Evolutionary conservation across 2,329 filamentous ascomycete species (phyloP), one percentile per base, ranked within the genome.

Genomic region (Sphaerostilbella broomeana): DNA sequence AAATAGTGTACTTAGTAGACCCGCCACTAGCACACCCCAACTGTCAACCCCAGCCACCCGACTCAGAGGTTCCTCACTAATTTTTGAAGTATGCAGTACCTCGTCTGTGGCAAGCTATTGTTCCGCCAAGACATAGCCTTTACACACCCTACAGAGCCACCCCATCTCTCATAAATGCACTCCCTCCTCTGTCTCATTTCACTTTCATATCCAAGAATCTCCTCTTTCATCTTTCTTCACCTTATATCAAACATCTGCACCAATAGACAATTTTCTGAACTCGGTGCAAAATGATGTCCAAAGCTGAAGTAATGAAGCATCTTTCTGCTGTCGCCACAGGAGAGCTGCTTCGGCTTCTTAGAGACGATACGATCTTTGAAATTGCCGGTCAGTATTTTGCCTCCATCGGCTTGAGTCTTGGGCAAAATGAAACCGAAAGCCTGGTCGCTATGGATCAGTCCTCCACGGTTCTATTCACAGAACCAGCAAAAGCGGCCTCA

Each of bases 301-400:
- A 43, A 42, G 39, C 40, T n/a, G 43, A 49, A 18, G 19, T 51
- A 8, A 27, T 50, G 37, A 44, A 43, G 18, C 45, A 39, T 13
- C 26, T 53, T 26, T 46, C 45, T 3, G 25, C 33, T 17, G 27
- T 52, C 15, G 22, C 42, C 11, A 36, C 42, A 11, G 28, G 47
- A 2, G 45, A 49, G 13, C 39, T 54, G 7, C 46, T 54, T 16
- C 35, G 22, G 15, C 35, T 50, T 17, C 33, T 54, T 6, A 35
- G 42, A 16, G 47, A 52, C 28, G 49, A 51, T 1, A 46, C 49
- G 2, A 44, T 54, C 20, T 36, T 48, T 15, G 45, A 51, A 25
- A 42, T 54, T 21, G 47, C 46, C 6, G n/a, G 35, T 5, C 42
- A 41, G 27, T 52, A 46, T 35, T 47, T 48, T 30, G 29, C 47